These are phyloP conservation scores for Syzygium grande DNA, from an alignment of 345 rosid species.

Conservation along the genomic window DNA sequence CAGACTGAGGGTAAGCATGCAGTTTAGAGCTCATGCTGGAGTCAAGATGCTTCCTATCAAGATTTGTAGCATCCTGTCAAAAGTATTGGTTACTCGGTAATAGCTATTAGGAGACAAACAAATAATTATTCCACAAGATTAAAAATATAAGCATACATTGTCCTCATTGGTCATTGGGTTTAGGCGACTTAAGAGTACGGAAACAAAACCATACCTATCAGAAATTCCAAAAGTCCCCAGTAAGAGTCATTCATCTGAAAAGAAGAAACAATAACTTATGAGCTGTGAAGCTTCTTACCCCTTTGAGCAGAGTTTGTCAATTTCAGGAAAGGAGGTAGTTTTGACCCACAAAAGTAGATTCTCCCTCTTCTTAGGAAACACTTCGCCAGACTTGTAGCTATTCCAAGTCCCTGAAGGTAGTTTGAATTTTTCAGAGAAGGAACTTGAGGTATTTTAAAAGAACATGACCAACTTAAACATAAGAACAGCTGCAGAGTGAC, in stretches of 20 bases:
- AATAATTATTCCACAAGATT: neutral
- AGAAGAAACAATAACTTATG: neutral
- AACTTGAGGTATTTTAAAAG: neutral
- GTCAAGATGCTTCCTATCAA: slow-evolving; percentile 9
- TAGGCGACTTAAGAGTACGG: slow-evolving; percentile 45
- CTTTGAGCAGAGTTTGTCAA: slow-evolving; percentile 28
- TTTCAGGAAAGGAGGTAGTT: slow-evolving; percentile 37
- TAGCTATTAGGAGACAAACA: slow-evolving; percentile 2
- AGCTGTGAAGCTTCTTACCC: slow-evolving; percentile 30
- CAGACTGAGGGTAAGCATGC: slow-evolving; percentile 17
- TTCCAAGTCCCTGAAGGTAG: slow-evolving; percentile 23
- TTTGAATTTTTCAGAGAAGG: neutral
- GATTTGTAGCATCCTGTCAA: slow-evolving; percentile 26
- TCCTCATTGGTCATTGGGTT: slow-evolving; percentile 27
- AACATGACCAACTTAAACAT: neutral
- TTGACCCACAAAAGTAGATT: slow-evolving; percentile 46
- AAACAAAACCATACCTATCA: slow-evolving; percentile 46
- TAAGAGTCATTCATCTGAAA: slow-evolving; percentile 6
- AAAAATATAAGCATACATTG: slow-evolving; percentile 31
- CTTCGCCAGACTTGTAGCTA: slow-evolving; percentile 15
- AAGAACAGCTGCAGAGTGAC: neutral
- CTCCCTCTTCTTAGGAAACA: slow-evolving; percentile 48
- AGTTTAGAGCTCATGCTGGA: slow-evolving; percentile 12
- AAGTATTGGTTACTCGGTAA: neutral
- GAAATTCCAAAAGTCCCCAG: slow-evolving; percentile 11